Base-by-base conservation (phyloP, 1,139 yeast genomes). In the Tardiomyces blankii region DNA sequence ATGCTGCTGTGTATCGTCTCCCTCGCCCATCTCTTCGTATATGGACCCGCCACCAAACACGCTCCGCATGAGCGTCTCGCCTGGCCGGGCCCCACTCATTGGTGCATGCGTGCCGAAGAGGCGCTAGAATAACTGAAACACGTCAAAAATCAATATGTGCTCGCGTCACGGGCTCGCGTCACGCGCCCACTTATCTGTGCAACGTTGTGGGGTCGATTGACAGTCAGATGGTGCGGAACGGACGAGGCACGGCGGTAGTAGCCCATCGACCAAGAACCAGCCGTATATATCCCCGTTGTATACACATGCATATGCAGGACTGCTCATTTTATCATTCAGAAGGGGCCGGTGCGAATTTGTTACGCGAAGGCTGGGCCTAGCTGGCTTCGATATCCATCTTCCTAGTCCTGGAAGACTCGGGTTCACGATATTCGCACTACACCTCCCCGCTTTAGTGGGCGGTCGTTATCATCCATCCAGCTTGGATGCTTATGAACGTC, bases 401-500 rank as follows among this genome's bases (percentile, higher is more conserved):
- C 12, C 3, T 5, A 5, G 4, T 14, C n/a, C 5, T 14, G 16
- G 5, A 12, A 9, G 35, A 13, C 16, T 5, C 11, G 9, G 16
- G n/a, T 13, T 30, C 35, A 4, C 4, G 35, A 13, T 13, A 33
- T 25, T 11, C 43, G 16, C 23, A 40, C 39, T 12, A 40, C 41
- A 39, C 48, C 56, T 25, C 62, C 50, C 44, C 50, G 49, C 49
- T 61, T 61, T 44, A 59, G 41, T 2, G 65, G 63, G 32, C 61
- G 42, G 11, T 48, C 25, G 11, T 30, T 45, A 1, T 39, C 28
- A 18, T 45, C 42, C 30, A 46, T 39, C n/a, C n/a, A n/a, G n/a
- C 39, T 47, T 39, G 27, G 46, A 42, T 52, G 57, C 7, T 42
- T 47, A 2, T 62, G 56, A 9, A 68, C 70, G 47, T 65, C 64